Evolutionary conservation across 1,284 basidiomycete species (phyloP), one percentile per base, ranked within the genome.

Genomic region (Tilletia horrida): DNA sequence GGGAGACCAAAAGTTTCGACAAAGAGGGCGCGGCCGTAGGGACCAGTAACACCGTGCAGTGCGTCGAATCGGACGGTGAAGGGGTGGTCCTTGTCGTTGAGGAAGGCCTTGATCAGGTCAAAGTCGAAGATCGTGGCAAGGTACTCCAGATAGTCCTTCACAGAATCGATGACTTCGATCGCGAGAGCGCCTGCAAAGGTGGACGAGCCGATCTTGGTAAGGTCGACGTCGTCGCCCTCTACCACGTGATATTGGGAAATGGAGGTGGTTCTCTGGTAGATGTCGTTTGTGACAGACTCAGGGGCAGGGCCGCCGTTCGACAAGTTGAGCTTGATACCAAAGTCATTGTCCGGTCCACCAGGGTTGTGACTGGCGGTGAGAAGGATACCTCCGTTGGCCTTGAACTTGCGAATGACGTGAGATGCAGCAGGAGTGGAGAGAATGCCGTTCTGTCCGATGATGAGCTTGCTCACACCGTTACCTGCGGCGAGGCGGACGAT

Each of bases 301-400:
- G 95, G 93, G 9, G 95, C 95, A 29, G 95, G 95, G 0, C 95
- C 96, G 72, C 95, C 95, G 79, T 98, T 98, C 57, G 89, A 89
- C 67, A 93, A 90, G 85, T 98, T 98, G 86, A 96, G 97, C 85
- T 98, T 98, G 88, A 98, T 97, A 69, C 95, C 95, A 83, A 98
- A 98, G 84, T 98, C 95, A 78, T 91, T 91, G 78, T 97, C 88
- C 31, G 96, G 95, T 55, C 95, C 95, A 71, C 95, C 95, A 11
- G 95, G 94, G 84, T 98, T 98, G 87, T 98, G 95, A 72, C 89
- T 91, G 29, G 95, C 95, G n/a, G 95, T 98, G 73, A 98, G 87
- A 62, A 98, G 87, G 84, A 98, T 98, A 75, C 95, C 95, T 64
- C 96, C 95, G 77, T 93, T 89, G 1, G 94, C 93, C 84, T 97